phyloP scores from a whole-genome alignment of 495 filamentous ascomycete species.

The Trichoderma orchidacearum region DNA sequence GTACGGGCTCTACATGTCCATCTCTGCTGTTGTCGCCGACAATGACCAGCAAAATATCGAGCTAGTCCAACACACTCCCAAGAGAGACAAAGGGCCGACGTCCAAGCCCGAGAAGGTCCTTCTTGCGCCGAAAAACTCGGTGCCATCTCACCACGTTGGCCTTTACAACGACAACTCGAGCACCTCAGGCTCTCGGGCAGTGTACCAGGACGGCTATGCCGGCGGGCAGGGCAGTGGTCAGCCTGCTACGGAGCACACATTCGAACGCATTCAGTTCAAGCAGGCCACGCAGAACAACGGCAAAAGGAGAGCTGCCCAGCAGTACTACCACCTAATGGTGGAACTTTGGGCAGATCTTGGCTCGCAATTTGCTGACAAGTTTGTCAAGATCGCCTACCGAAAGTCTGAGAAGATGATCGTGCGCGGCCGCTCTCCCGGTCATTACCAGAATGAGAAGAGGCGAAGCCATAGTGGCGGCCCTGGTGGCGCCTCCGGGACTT shows the following conservation, averaged over 20 bases:
- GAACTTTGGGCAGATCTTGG: conserved; percentile 74
- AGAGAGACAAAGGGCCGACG: conserved; percentile 85
- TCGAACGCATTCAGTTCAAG: conserved; percentile 95
- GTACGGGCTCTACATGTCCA: conserved; percentile 66
- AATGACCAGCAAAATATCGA: conserved; percentile 68
- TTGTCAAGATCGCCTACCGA: conserved; percentile 64
- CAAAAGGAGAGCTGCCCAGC: conserved; percentile 79
- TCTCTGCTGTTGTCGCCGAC: conserved; percentile 76
- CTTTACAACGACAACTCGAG: conserved; percentile 1
- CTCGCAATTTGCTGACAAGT: conserved; percentile 31
- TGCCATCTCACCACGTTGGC: conserved; percentile 22
- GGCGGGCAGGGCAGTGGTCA: conserved; percentile 22
- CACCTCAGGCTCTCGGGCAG: conserved; percentile 12
- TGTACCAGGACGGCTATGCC: conserved; percentile 1
- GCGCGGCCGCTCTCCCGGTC: conserved; percentile 80
- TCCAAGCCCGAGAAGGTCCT: conserved; percentile 58
- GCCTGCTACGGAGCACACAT: conserved; percentile 46
- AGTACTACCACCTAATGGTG: conserved; percentile 86
- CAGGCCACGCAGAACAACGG: conserved; percentile 94
- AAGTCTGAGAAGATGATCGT: conserved; percentile 86
- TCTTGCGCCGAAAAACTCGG: conserved; percentile 51
- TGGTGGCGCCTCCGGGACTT: conserved; percentile 36
- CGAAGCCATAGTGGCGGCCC: conserved; percentile 64
- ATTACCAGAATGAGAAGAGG: conserved; percentile 76
- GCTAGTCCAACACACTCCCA: conserved; percentile 88